Percentiles rank a stretch among this genome's conserved stretches.
These are phyloP conservation scores for Diaporthe caulivora DNA, from an alignment of 2,329 filamentous ascomycete species.

Conservation along the genomic window DNA sequence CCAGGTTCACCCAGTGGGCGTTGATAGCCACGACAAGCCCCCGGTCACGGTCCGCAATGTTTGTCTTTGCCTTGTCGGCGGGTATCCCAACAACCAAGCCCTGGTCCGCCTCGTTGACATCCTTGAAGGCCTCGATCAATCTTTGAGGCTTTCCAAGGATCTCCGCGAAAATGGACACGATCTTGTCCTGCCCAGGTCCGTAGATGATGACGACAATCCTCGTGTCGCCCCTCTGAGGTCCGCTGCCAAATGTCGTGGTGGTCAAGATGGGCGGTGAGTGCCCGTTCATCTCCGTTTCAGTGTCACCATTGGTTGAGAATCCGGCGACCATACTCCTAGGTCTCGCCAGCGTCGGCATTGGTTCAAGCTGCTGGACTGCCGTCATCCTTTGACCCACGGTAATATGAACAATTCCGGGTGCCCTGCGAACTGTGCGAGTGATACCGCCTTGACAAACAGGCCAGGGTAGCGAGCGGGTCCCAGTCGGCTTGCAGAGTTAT, in stretches of 20 bases:
- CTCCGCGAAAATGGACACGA: slow-evolving; percentile 82
- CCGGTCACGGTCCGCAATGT: slow-evolving; percentile 70
- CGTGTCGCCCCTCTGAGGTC: slow-evolving; percentile 65
- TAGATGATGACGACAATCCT: slow-evolving; percentile 77
- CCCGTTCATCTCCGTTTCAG: slow-evolving; percentile 48
- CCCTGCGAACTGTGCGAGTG: neutral
- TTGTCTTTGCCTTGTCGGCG: slow-evolving; percentile 66
- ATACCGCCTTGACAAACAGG: neutral
- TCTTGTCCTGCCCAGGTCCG: slow-evolving; percentile 77
- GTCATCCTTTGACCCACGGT: slow-evolving; percentile 29
- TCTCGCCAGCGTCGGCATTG: slow-evolving; percentile 42
- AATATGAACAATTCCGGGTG: neutral
- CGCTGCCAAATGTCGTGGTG: slow-evolving; percentile 56
- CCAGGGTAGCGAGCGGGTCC: neutral
- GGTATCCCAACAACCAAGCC: slow-evolving; percentile 77
- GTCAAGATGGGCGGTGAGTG: slow-evolving; percentile 49
- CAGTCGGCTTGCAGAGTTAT: neutral
- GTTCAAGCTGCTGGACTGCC: slow-evolving; percentile 44
- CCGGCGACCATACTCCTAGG: slow-evolving; percentile 44
- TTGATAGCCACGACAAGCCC: slow-evolving; percentile 77
- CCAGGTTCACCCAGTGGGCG: slow-evolving; percentile 79
- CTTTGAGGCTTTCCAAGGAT: slow-evolving; percentile 81
- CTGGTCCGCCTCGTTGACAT: slow-evolving; percentile 66
- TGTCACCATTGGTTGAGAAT: slow-evolving; percentile 46
- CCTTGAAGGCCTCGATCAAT: slow-evolving; percentile 67